Conservation (phyloP, 345 rosid genomes). For the Citrus unshiu region DNA sequence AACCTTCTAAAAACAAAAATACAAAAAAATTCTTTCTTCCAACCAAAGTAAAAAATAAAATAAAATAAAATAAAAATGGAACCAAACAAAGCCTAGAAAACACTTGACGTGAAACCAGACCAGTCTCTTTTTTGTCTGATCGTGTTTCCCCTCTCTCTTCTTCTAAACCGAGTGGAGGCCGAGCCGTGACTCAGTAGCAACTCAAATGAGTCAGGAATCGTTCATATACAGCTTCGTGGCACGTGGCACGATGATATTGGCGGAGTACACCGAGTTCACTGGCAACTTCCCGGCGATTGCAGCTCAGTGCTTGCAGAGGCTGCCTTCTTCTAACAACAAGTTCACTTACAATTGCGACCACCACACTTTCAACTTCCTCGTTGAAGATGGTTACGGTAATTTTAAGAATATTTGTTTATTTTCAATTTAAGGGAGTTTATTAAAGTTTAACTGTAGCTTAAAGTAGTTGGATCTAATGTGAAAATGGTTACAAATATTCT, state of each 20-base stretch:
- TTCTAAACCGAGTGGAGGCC: background rate
- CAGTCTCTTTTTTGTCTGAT: background rate
- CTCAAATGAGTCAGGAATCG: slow-evolving; percentile 74
- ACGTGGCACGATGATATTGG: slow-evolving; percentile 84
- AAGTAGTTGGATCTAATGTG: slow-evolving; percentile 26
- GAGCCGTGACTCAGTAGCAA: slow-evolving; percentile 13
- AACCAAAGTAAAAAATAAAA: background rate
- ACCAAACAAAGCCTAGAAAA: background rate
- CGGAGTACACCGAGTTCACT: slow-evolving; percentile 96
- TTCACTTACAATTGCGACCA: slow-evolving; percentile 97
- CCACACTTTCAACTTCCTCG: slow-evolving; percentile 94
- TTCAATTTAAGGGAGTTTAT: background rate
- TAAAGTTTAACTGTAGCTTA: background rate
- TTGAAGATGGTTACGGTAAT: slow-evolving; percentile 88
- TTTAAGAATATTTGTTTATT: background rate
- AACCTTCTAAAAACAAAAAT: background rate
- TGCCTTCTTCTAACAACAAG: slow-evolving; percentile 90
- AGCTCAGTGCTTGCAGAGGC: slow-evolving; percentile 82
- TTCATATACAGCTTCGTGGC: slow-evolving; percentile 98
- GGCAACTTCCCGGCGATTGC: slow-evolving; percentile 98
- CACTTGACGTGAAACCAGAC: background rate
- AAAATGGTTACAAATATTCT: background rate
- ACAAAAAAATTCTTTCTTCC: slow-evolving; percentile 8
- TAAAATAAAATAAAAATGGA: background rate
- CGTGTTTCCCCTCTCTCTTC: slow-evolving; percentile 4